Conservation (phyloP, 108 stramenopile species). For the Pinguiococcus pyrenoidosus region DNA sequence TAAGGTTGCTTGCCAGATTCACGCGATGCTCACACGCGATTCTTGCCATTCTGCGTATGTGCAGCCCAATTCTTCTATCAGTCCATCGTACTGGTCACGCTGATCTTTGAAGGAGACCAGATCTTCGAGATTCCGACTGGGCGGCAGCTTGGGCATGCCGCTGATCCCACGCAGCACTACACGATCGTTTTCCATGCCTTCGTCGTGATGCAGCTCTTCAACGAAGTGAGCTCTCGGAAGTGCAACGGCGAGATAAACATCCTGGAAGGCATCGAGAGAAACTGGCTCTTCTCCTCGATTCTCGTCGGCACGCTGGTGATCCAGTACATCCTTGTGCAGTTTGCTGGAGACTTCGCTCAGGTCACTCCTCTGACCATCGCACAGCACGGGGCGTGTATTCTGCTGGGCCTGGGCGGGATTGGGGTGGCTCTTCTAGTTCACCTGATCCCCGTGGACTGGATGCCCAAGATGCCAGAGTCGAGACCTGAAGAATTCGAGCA, state of each 20-base stretch:
- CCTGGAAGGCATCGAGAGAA: slow-evolving; percentile 51
- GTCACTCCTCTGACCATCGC: too few relatives aligned
- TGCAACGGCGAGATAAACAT: slow-evolving; percentile 57
- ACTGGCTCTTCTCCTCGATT: slow-evolving; percentile 58
- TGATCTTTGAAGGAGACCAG: slow-evolving; percentile 38
- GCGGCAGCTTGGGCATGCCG: too few relatives aligned
- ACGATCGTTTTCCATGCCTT: slow-evolving; percentile 81
- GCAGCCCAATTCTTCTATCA: slow-evolving; percentile 65
- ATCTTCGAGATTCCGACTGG: slow-evolving; percentile 15
- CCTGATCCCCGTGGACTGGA: too few relatives aligned
- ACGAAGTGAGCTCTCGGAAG: slow-evolving; percentile 67
- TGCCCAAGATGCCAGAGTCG: too few relatives aligned
- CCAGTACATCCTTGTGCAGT: slow-evolving; percentile 74
- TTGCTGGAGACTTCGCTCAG: slow-evolving; percentile 59
- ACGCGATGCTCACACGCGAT: too few relatives aligned
- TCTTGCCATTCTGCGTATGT: too few relatives aligned
- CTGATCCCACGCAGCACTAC: slow-evolving; percentile 54
- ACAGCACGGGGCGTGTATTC: too few relatives aligned
- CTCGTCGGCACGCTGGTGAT: slow-evolving; percentile 50
- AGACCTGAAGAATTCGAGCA: too few relatives aligned
- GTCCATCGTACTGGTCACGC: slow-evolving; percentile 46
- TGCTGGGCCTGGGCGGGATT: too few relatives aligned
- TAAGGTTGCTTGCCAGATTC: too few relatives aligned
- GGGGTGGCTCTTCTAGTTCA: too few relatives aligned
- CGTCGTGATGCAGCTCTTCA: slow-evolving; percentile 84